Percentiles rank a stretch among this genome's conserved stretches.
These are phyloP conservation scores for Tylopilus vinaceipallidus DNA, from an alignment of 768 basidiomycete species.

Conservation along the genomic window DNA sequence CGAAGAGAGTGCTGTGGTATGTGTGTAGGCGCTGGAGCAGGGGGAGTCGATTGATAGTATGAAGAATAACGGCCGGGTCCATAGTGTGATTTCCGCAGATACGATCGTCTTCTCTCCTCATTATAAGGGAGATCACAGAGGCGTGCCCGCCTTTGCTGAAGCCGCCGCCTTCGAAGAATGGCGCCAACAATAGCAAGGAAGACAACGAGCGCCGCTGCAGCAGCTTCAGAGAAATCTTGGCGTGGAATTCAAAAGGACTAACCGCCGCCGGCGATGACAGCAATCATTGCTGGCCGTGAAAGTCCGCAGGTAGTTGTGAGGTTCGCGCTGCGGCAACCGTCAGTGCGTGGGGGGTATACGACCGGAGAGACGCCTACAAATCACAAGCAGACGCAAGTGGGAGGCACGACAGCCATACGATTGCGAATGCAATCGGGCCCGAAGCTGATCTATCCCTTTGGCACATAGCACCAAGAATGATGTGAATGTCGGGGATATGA, in stretches of 20 bases:
- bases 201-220: neutral
- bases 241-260: neutral
- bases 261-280: conserved; percentile 5
- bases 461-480: conserved; percentile 1
- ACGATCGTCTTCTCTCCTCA: neutral
- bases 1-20: conserved; percentile 10
- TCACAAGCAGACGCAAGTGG: conserved; percentile 16
- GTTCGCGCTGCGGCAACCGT: neutral
- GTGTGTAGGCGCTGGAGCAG: neutral
- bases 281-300: neutral
- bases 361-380: conserved; percentile 2
- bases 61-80: neutral
- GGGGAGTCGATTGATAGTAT: neutral
- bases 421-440: neutral
- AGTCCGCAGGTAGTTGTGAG: neutral
- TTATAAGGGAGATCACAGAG: neutral
- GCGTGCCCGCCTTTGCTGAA: neutral
- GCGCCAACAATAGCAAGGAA: neutral
- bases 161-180: conserved; percentile 3
- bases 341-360: neutral
- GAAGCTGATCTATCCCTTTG: neutral
- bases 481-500: neutral
- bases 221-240: conserved; percentile 2
- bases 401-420: conserved; percentile 2
- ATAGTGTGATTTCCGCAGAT: conserved; percentile 1